Conservation (phyloP, 148 eudicot genomes). For the Amaranthus hypochondriacus region DNA sequence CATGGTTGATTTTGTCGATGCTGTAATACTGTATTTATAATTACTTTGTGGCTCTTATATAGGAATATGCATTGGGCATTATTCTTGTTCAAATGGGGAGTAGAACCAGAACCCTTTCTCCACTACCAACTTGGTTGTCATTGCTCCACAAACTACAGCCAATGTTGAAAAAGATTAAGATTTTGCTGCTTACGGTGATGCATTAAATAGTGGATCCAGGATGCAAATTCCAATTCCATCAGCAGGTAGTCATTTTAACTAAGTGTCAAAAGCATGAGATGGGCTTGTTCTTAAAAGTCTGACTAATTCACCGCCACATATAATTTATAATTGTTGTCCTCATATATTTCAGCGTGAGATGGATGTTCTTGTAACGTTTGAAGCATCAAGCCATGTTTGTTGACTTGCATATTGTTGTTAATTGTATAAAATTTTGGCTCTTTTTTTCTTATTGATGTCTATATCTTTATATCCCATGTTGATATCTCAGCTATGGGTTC, state of each 20-base stretch:
- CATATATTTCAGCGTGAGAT: slow-evolving; percentile 2
- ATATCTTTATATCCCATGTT: background rate
- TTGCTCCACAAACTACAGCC: slow-evolving; percentile 43
- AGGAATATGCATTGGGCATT: slow-evolving; percentile 92
- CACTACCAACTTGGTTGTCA: slow-evolving; percentile 83
- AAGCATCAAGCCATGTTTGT: background rate
- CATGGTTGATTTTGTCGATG: slow-evolving; percentile 10
- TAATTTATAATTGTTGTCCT: background rate
- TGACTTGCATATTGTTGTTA: too few relatives aligned
- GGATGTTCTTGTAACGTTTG: background rate
- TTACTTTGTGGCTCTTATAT: slow-evolving; percentile 14
- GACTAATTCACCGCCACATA: too few relatives aligned
- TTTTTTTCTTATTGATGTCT: too few relatives aligned
- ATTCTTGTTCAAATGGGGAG: slow-evolving; percentile 79
- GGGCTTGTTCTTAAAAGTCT: too few relatives aligned
- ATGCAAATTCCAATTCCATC: slow-evolving; percentile 52
- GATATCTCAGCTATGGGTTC: slow-evolving; percentile 28
- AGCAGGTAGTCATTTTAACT: slow-evolving; percentile 45
- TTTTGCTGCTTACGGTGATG: slow-evolving; percentile 72
- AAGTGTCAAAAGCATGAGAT: slow-evolving; percentile 1
- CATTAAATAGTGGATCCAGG: slow-evolving; percentile 91
- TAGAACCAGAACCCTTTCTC: slow-evolving; percentile 79
- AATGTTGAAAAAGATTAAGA: slow-evolving; percentile 15
- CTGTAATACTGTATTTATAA: background rate
- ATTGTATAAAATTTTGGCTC: too few relatives aligned